Evolutionary conservation across 2,329 filamentous ascomycete species (phyloP).

Genomic region (Alternaria incomplexa): DNA sequence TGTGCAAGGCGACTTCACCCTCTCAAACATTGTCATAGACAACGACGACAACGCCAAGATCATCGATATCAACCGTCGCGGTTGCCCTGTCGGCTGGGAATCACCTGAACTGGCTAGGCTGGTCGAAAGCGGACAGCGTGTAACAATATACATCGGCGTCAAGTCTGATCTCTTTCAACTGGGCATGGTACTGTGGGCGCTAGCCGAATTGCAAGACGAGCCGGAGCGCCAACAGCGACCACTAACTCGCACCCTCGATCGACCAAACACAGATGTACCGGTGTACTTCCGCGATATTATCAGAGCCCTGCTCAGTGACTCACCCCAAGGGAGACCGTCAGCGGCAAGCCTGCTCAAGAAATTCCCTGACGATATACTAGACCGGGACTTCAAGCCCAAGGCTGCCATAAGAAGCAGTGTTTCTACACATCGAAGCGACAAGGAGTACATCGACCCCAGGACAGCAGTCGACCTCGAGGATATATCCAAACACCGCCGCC

Average conservation of each 20-base stretch:
- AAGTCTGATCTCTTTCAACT: constrained; percentile 97
- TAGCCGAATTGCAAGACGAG: constrained; percentile 87
- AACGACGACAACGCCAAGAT: constrained; percentile 85
- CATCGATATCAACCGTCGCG: constrained; percentile 96
- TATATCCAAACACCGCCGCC: constrained; percentile 42
- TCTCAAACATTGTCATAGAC: constrained; percentile 97
- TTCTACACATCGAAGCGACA: constrained; percentile 52
- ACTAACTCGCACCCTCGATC: constrained; percentile 48
- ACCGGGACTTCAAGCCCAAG: constrained; percentile 20
- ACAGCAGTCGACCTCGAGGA: constrained; percentile 54
- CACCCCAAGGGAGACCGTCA: constrained; percentile 74
- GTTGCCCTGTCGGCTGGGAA: constrained; percentile 98
- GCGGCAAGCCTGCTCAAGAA: constrained; percentile 70
- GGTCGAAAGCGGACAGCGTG: constrained; percentile 85
- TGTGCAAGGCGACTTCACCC: constrained; percentile 95
- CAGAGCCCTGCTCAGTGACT: constrained; percentile 74
- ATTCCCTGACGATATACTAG: constrained; percentile 36
- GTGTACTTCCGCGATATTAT: constrained; percentile 80
- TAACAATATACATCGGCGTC: constrained; percentile 97
- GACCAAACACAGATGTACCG: constrained; percentile 63
- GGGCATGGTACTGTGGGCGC: constrained; percentile 94
- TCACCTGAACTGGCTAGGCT: constrained; percentile 87
- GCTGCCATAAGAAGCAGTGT: constrained; percentile 40
- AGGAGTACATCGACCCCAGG: constrained; percentile 56
- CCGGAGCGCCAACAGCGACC: constrained; percentile 81